Evolutionary conservation across 148 eudicot genomes (phyloP).

Genomic region (Tetragonia tetragonoides): DNA sequence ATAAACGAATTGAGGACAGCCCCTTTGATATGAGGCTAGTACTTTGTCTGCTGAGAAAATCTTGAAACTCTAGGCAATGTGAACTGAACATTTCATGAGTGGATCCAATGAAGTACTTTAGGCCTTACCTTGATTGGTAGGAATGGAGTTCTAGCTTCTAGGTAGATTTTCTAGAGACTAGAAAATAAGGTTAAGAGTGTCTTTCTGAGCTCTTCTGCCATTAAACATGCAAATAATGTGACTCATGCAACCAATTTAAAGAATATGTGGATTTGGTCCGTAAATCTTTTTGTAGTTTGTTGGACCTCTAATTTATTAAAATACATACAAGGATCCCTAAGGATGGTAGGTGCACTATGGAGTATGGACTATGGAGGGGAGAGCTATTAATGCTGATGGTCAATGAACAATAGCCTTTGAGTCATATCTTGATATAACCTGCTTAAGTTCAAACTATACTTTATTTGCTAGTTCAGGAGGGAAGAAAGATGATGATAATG

Average conservation of each 20-base stretch:
- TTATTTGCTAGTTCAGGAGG: too few relatives aligned
- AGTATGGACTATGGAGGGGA: not conserved
- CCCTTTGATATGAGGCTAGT: not conserved
- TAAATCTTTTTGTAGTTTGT: not conserved
- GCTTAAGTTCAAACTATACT: not conserved
- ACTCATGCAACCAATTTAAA: not conserved
- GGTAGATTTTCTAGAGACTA: not conserved
- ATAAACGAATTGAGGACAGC: not conserved
- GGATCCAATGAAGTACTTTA: not conserved
- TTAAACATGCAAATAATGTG: not conserved
- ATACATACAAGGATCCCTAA: not conserved
- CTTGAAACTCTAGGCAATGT: not conserved
- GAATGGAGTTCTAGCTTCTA: not conserved
- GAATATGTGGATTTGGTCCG: not conserved
- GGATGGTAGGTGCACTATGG: not conserved
- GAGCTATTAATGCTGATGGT: not conserved
- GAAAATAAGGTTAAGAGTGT: not conserved
- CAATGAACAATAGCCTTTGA: not conserved
- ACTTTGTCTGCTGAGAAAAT: not conserved
- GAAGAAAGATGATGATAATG: too few relatives aligned
- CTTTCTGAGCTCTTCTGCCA: not conserved
- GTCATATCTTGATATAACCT: not conserved
- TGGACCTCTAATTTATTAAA: not conserved
- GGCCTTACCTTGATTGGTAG: not conserved
- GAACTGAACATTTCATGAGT: not conserved